A percentile compares a stretch with the other conserved stretches of the same genome.
phyloP scores from a whole-genome alignment of 2,329 filamentous ascomycete species.

The Pseudopithomyces maydicus region DNA sequence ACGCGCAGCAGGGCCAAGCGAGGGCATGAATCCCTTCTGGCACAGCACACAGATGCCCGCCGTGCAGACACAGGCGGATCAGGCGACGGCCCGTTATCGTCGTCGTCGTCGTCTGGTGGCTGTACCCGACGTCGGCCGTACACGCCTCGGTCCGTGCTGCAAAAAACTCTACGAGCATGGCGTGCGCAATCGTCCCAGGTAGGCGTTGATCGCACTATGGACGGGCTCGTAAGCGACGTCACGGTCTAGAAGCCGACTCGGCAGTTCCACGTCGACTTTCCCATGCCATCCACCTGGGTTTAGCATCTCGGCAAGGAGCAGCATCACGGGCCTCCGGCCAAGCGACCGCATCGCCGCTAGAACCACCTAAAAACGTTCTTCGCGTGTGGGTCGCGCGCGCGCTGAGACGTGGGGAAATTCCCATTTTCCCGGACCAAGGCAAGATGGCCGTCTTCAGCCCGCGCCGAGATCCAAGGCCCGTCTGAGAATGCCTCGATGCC shows the following conservation, averaged over 20 bases:
- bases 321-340: slow-evolving; percentile 16
- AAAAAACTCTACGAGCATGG: slow-evolving; percentile 6
- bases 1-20: neutral
- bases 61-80: slow-evolving; percentile 3
- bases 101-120: slow-evolving; percentile 17
- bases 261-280: slow-evolving; percentile 22
- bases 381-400: slow-evolving; percentile 26
- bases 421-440: slow-evolving; percentile 27
- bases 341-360: slow-evolving; percentile 23
- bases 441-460: slow-evolving; percentile 22
- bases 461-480: slow-evolving; percentile 18
- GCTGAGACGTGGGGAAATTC: slow-evolving; percentile 41
- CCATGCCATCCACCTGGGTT: slow-evolving; percentile 17
- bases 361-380: slow-evolving; percentile 22
- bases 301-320: slow-evolving; percentile 17
- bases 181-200: neutral
- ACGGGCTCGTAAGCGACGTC: slow-evolving; percentile 1
- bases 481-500: no score
- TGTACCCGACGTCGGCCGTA: slow-evolving; percentile 19
- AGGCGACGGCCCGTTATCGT: neutral
- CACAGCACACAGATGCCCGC: neutral
- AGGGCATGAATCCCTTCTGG: no score
- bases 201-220: slow-evolving; percentile 1
- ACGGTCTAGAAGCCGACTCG: slow-evolving; percentile 29
- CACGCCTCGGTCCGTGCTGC: slow-evolving; percentile 17